Evolutionary conservation across 2,329 filamentous ascomycete genomes (phyloP).

Genomic region (Claviceps sp.): DNA sequence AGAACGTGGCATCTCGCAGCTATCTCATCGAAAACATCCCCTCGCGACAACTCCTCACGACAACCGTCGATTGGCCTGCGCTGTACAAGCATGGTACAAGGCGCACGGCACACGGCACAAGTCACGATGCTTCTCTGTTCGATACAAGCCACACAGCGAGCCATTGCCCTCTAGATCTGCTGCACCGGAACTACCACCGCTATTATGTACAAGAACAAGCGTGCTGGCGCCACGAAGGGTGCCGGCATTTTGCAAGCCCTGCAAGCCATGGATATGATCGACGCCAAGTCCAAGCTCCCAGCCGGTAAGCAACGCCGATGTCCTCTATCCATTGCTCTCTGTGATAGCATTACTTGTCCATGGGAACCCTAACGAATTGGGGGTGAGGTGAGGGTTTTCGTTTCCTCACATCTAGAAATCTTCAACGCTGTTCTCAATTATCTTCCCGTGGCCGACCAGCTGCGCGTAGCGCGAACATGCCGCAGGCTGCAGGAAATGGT

Average conservation of each 20-base stretch:
- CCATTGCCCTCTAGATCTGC: conserved; percentile 1
- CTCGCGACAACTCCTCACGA: not conserved
- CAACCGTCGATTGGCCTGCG: not conserved
- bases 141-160: not conserved
- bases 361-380: not conserved
- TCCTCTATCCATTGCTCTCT: not conserved
- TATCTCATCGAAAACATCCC: not conserved
- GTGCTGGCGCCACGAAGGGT: conserved; percentile 25
- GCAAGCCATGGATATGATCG: conserved; percentile 67
- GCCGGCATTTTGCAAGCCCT: conserved; percentile 60
- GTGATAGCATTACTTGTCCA: not conserved
- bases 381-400: too few species aligned
- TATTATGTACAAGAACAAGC: conserved; percentile 31
- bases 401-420: conserved; percentile 48
- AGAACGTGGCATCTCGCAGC: not conserved
- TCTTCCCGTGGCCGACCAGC: conserved; percentile 70
- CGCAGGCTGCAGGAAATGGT: conserved; percentile 93
- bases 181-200: not conserved
- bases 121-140: not conserved
- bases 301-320: conserved; percentile 44
- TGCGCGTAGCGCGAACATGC: conserved; percentile 74
- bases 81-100: not conserved
- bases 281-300: conserved; percentile 65
- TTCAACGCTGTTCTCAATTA: conserved; percentile 81
- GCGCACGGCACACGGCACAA: not conserved